phyloP scores from a whole-genome alignment of 768 basidiomycete species.

The Trametes gibbosa region DNA sequence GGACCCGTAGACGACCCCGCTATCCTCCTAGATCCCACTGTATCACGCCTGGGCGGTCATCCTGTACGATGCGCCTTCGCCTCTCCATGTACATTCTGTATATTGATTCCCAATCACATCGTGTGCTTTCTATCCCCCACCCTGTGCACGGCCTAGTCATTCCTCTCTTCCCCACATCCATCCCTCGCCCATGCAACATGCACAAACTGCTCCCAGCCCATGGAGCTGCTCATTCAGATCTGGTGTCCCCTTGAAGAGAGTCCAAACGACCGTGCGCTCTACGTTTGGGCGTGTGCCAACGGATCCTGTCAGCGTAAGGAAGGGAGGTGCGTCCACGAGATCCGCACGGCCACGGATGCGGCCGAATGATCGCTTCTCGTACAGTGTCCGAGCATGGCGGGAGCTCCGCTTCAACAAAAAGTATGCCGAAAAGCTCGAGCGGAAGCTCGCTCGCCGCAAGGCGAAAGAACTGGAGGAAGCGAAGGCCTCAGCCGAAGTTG shows the following conservation, averaged over 20 bases:
- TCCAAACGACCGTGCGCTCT: constrained; percentile 79
- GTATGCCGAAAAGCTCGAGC: constrained; percentile 72
- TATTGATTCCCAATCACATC: constrained; percentile 32
- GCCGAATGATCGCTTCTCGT: constrained; percentile 7
- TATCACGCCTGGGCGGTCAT: constrained; percentile 86
- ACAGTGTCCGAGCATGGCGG: constrained; percentile 82
- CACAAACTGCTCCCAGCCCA: constrained; percentile 65
- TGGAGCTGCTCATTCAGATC: constrained; percentile 82
- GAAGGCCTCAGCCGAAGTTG: constrained; percentile 33
- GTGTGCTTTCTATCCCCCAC: neutral
- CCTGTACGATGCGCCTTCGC: constrained; percentile 73
- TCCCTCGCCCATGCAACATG: constrained; percentile 67
- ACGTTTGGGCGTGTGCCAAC: constrained; percentile 80
- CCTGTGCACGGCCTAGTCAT: constrained; percentile 49
- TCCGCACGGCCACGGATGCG: neutral
- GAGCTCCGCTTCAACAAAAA: constrained; percentile 67
- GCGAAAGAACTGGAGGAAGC: constrained; percentile 37
- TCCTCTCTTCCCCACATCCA: constrained; percentile 64
- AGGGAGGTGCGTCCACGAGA: constrained; percentile 54
- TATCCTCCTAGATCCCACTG: constrained; percentile 73
- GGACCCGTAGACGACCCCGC: constrained; percentile 54
- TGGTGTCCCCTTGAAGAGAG: constrained; percentile 90
- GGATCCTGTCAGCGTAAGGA: constrained; percentile 68
- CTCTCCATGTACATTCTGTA: constrained; percentile 42
- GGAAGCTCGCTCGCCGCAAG: constrained; percentile 44